Conservation (phyloP, 2,329 filamentous ascomycete species). For the Cadophora luteo-olivacea region DNA sequence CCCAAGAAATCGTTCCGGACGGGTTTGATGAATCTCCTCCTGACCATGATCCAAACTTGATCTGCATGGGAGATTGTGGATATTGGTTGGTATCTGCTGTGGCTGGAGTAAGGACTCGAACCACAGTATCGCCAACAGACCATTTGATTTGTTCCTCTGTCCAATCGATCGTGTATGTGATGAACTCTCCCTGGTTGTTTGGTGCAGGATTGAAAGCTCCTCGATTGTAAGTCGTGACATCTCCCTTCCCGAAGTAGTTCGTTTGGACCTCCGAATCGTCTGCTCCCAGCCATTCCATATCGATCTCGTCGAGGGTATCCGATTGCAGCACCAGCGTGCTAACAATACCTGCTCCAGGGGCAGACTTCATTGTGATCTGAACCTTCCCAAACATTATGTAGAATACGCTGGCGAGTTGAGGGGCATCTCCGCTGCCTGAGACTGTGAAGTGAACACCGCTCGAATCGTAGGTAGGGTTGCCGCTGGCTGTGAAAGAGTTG, state of each 20-base stretch:
- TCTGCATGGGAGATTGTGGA: constrained; percentile 93
- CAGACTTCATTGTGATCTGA: constrained; percentile 83
- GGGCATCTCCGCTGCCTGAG: constrained; percentile 77
- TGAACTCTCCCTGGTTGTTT: constrained; percentile 75
- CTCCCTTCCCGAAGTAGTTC: constrained; percentile 97
- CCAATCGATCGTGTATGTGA: constrained; percentile 94
- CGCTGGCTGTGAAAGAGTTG: constrained; percentile 76
- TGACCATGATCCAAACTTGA: constrained; percentile 92
- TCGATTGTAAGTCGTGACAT: constrained; percentile 84
- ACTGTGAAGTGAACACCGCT: constrained; percentile 87
- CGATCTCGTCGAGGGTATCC: constrained; percentile 92
- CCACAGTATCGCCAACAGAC: constrained; percentile 78
- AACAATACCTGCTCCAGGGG: constrained; percentile 89
- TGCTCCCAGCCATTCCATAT: constrained; percentile 93
- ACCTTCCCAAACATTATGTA: constrained; percentile 99
- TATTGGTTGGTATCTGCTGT: constrained; percentile 79
- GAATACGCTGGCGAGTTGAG: constrained; percentile 87
- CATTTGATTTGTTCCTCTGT: constrained; percentile 84
- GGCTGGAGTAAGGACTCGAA: constrained; percentile 75
- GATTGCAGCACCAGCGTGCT: constrained; percentile 92
- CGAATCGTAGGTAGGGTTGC: constrained; percentile 73
- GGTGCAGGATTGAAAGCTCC: constrained; percentile 76
- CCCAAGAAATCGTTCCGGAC: constrained; percentile 87
- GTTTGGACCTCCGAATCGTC: constrained; percentile 81
- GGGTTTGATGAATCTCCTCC: constrained; percentile 82